Conservation (phyloP, 495 filamentous ascomycete species). For the Xanthoparmelia taractica region DNA sequence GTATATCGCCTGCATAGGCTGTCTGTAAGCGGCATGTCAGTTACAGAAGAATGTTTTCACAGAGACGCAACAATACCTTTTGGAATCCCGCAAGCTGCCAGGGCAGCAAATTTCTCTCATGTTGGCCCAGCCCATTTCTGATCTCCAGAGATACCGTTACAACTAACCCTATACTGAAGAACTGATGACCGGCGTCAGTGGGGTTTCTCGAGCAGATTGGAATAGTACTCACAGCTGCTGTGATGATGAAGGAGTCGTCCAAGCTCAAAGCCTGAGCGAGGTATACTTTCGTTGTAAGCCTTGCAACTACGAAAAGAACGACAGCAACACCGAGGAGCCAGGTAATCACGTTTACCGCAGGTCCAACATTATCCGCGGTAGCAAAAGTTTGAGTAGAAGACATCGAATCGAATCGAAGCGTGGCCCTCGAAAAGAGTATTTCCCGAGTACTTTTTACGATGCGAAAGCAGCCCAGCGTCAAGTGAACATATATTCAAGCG, state of each 20-base stretch:
- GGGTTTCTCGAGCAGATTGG: background rate
- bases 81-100: constrained; percentile 10
- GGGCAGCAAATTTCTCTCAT: constrained; percentile 5
- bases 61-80: constrained; percentile 10
- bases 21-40: constrained; percentile 2
- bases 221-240: constrained; percentile 17
- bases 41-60: background rate
- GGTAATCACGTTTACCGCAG: constrained; percentile 20
- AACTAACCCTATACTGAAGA: constrained; percentile 17
- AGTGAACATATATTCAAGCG: no score
- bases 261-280: constrained; percentile 15
- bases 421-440: no score
- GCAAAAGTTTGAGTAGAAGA: background rate
- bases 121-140: constrained; percentile 17
- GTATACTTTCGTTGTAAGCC: constrained; percentile 15
- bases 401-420: no score
- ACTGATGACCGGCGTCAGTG: no score
- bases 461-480: no score
- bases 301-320: constrained; percentile 15
- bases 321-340: constrained; percentile 19
- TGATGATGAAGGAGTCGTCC: constrained; percentile 12
- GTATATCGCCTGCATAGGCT: constrained; percentile 18
- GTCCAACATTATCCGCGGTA: constrained; percentile 18
- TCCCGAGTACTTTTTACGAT: no score
- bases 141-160: constrained; percentile 16